These are phyloP conservation scores for Trichoderma sp. DNA, from an alignment of 2,329 filamentous ascomycete species.

Conservation along the genomic window DNA sequence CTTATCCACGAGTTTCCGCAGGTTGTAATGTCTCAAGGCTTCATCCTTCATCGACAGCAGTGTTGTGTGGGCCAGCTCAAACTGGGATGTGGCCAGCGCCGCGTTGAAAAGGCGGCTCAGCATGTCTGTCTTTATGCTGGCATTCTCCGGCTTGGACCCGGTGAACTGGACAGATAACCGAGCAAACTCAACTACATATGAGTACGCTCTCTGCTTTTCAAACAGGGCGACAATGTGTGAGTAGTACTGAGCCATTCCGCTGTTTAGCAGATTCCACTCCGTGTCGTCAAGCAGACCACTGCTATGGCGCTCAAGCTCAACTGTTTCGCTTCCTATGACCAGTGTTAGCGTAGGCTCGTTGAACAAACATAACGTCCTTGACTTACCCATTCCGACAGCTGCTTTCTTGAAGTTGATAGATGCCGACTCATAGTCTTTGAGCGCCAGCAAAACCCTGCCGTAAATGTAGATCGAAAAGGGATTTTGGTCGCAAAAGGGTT, in stretches of 20 bases:
- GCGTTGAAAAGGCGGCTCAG: conserved; percentile 82
- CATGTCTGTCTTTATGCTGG: conserved; percentile 62
- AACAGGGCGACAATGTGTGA: conserved; percentile 80
- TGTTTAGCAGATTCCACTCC: conserved; percentile 66
- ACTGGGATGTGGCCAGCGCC: conserved; percentile 74
- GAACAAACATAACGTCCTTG: neutral
- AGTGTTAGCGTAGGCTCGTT: neutral
- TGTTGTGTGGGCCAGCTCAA: conserved; percentile 77
- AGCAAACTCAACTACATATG: conserved; percentile 81
- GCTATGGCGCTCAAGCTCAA: conserved; percentile 53
- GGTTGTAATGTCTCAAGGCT: conserved; percentile 67
- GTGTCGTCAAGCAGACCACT: conserved; percentile 70
- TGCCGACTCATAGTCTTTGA: conserved; percentile 71
- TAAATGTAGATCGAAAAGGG: conserved; percentile 77
- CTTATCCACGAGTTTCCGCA: conserved; percentile 66
- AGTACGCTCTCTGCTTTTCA: conserved; percentile 72
- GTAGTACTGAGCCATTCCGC: conserved; percentile 80
- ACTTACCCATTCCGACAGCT: conserved; percentile 75
- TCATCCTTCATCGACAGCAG: conserved; percentile 70
- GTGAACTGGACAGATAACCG: conserved; percentile 68
- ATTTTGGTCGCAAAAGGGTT: conserved; percentile 54
- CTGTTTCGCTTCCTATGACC: conserved; percentile 43
- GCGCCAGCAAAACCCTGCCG: conserved; percentile 71
- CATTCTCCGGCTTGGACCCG: conserved; percentile 30
- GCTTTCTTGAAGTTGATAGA: conserved; percentile 77